Evolutionary conservation across 164 flowering plant species (phyloP), one percentile per base, ranked within the genome.

Genomic region (Chimonanthus praecox): DNA sequence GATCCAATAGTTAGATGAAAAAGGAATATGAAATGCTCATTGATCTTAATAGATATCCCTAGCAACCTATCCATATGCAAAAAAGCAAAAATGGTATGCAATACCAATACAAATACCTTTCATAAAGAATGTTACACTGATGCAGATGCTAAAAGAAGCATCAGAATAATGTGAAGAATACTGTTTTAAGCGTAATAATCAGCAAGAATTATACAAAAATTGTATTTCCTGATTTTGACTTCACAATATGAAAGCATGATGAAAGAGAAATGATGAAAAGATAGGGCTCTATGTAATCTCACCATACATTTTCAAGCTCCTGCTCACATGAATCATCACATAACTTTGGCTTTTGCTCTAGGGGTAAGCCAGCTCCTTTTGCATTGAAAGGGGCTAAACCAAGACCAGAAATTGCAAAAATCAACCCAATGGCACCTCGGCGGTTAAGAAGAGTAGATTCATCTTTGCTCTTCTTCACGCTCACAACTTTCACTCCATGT

Each of bases 301-400:
- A 91, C 96, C 96, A 88, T 95, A 95, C 98, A 95, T 95, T 95
- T 95, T 95, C 98, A 88, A 95, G 94, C 87, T 89, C 90, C 79
- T 89, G 89, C 82, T 86, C 92, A 75, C 99, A 95, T 7, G 77
- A 72, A 46, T 82, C 86, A 74, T 95, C 98, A 78, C 99, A 95
- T 47, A 92, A 79, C 71, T 60, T 87, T 60, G 97, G 92, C 79
- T 89, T 92, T 47, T 95, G 84, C 75, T 93, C 98, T 43, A 90
- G 92, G 5, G 98, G 98, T 85, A 95, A 83, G 15, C 97, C 98
- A 71, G 96, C 99, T 75, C 84, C 91, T 5, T 70, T 72, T 63
- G 90, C 88, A 72, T 78, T 72, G 68, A 67, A 49, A 4, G 90
- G 70, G 69, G 74, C 48, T 2, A 79, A 3, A 18, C 83, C 45